Evolutionary conservation across 768 basidiomycete species (phyloP).

Genomic region (Phylloporus arenicola): DNA sequence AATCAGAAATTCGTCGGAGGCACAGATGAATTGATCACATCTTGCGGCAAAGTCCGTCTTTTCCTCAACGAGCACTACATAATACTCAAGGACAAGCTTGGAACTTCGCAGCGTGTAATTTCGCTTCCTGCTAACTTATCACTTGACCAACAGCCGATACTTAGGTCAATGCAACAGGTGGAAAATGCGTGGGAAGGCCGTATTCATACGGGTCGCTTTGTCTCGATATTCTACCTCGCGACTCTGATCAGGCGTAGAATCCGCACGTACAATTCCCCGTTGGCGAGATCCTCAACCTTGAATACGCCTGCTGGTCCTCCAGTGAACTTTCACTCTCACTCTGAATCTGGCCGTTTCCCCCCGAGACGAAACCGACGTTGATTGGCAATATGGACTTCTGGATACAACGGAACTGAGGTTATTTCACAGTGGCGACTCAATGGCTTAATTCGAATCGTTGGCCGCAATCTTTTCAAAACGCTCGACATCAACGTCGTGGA

Average conservation of each 20-base stretch:
- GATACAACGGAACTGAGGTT: conserved; percentile 34
- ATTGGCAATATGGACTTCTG: conserved; percentile 75
- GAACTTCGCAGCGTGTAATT: too few relatives aligned
- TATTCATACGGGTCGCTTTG: too few relatives aligned
- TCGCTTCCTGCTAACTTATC: too few relatives aligned
- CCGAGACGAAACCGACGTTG: conserved; percentile 57
- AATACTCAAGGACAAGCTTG: too few relatives aligned
- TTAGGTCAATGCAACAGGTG: too few relatives aligned
- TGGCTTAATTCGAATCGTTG: conserved; percentile 39
- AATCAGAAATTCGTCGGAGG: too few relatives aligned
- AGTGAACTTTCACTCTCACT: conserved; percentile 42
- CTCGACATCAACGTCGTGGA: conserved; percentile 45
- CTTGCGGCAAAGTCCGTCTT: too few relatives aligned
- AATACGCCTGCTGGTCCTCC: conserved; percentile 40
- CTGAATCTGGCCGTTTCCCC: conserved; percentile 57
- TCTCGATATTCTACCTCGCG: background rate
- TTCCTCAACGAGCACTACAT: too few relatives aligned
- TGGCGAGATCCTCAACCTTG: conserved; percentile 33
- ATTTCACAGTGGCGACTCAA: conserved; percentile 57
- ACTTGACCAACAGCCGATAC: too few relatives aligned
- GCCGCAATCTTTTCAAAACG: conserved; percentile 32
- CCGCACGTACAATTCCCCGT: background rate
- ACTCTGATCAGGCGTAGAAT: background rate
- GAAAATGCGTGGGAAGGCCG: too few relatives aligned
- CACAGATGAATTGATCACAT: too few relatives aligned